Evolutionary conservation across 768 basidiomycete genomes (phyloP).

Genomic region (Russula abietina): DNA sequence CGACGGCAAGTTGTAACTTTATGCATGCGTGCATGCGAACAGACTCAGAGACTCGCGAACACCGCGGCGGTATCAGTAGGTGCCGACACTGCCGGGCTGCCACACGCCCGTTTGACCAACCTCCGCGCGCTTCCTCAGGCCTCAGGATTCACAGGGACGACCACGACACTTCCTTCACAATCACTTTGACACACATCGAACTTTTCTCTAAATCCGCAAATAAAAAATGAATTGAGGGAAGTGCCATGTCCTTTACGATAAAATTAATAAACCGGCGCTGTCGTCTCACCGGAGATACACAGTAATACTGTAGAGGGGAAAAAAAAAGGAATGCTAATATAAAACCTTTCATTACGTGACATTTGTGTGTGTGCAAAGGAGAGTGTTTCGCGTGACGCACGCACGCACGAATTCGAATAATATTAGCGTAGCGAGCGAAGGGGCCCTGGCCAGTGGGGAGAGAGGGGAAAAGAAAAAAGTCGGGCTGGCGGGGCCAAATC

Average conservation of each 20-base stretch:
- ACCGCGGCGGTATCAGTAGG: no score
- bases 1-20: no score
- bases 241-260: conserved; percentile 5
- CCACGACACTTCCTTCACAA: no score
- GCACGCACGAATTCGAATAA: neutral
- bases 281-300: neutral
- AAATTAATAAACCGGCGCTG: conserved; percentile 8
- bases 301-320: neutral
- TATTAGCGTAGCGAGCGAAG: conserved; percentile 5
- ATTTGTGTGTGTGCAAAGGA: neutral
- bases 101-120: no score
- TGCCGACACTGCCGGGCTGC: no score
- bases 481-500: neutral
- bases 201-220: no score
- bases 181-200: no score
- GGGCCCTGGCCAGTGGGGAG: neutral
- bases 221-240: neutral
- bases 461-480: no score
- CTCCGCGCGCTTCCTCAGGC: no score
- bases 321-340: neutral
- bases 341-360: conserved; percentile 2
- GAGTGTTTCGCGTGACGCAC: neutral
- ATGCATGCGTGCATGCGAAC: no score
- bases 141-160: no score
- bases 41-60: no score